Conservation (phyloP, 768 basidiomycete species). For the Candolleomyces efflorescens region DNA sequence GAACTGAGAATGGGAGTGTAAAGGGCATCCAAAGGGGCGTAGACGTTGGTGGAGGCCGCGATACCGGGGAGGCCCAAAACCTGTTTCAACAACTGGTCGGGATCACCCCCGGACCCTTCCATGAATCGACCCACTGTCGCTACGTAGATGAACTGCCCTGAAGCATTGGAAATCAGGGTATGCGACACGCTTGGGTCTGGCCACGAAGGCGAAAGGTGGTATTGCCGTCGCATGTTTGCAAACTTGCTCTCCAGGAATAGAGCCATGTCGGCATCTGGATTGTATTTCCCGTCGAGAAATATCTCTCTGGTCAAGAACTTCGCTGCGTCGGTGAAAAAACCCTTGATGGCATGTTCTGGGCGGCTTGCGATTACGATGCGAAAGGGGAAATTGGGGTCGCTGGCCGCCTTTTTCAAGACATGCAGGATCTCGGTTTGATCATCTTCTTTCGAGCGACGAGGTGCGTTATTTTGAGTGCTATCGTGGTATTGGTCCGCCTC, state of each 20-base stretch:
- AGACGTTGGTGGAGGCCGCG: neutral
- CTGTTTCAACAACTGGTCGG: too few species aligned
- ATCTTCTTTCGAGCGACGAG: neutral
- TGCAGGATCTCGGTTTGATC: neutral
- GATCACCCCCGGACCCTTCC: too few species aligned
- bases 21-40: neutral
- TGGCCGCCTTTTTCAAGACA: neutral
- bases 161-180: neutral
- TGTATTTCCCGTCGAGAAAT: constrained; percentile 3
- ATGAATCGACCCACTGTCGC: constrained; percentile 10
- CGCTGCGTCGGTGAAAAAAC: neutral
- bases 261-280: constrained; percentile 2
- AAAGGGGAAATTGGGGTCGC: neutral
- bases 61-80: too few species aligned
- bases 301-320: neutral
- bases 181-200: neutral
- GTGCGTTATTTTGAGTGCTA: neutral
- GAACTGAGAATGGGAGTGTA: neutral
- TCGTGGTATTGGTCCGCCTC: neutral
- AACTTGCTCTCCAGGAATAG: neutral
- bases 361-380: neutral
- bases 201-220: constrained; percentile 4
- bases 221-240: neutral
- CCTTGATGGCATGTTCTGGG: neutral
- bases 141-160: constrained; percentile 16